phyloP scores from a whole-genome alignment of 805 yeast species.

The Nakazawaea holstii region DNA sequence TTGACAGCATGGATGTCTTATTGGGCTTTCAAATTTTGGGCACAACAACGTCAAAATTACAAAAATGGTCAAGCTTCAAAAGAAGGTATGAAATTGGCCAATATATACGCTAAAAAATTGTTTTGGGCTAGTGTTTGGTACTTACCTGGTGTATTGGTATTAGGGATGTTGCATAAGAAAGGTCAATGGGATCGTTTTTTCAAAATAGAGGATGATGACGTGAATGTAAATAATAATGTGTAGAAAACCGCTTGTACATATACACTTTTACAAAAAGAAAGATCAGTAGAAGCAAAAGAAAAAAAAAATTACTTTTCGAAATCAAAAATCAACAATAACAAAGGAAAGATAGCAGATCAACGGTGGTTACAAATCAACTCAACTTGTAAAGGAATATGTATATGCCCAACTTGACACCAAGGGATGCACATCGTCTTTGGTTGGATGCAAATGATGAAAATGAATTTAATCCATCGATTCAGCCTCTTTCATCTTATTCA shows the following conservation, averaged over 20 bases:
- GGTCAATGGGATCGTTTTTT: constrained; percentile 83
- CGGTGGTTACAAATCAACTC: no score
- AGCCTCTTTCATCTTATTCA: constrained; percentile 51
- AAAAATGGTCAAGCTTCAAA: constrained; percentile 36
- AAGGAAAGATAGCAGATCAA: constrained; percentile 1
- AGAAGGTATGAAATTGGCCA: constrained; percentile 58
- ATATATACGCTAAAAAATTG: constrained; percentile 69
- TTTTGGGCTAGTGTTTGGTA: constrained; percentile 97
- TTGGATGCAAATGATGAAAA: constrained; percentile 15
- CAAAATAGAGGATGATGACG: not conserved
- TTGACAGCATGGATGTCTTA: constrained; percentile 84
- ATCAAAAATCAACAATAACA: no score
- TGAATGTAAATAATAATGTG: not conserved
- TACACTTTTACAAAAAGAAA: not conserved
- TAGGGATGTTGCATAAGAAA: constrained; percentile 92
- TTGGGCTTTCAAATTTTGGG: constrained; percentile 79
- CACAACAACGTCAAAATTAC: constrained; percentile 66
- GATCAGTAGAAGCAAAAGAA: not conserved
- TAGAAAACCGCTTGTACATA: not conserved
- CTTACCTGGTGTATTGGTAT: constrained; percentile 78
- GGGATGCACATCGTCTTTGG: constrained; percentile 44
- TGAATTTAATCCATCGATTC: constrained; percentile 20
- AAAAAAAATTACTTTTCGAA: not conserved
- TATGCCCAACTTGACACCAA: constrained; percentile 39
- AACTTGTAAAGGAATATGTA: constrained; percentile 29